Evolutionary conservation across 2,329 filamentous ascomycete genomes (phyloP).

Genomic region (Aaosphaeria arxii): DNA sequence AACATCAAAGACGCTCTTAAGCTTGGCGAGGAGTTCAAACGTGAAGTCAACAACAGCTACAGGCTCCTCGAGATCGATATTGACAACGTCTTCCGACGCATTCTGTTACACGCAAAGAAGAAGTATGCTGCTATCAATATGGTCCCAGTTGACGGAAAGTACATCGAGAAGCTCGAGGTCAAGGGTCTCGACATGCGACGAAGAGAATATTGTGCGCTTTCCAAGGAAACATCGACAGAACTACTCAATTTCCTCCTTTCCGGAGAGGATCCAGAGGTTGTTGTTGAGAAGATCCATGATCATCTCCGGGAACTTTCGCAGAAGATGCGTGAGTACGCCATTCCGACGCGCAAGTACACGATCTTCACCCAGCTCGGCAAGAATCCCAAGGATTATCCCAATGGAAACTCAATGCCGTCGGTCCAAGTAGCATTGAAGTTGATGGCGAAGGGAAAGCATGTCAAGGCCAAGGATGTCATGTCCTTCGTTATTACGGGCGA

Average conservation of each 20-base stretch:
- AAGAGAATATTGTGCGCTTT: conserved; percentile 92
- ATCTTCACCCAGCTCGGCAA: conserved; percentile 98
- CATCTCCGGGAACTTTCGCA: conserved; percentile 80
- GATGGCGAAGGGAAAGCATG: conserved; percentile 77
- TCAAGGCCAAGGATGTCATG: conserved; percentile 94
- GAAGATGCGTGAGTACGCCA: conserved; percentile 78
- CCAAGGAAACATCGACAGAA: conserved; percentile 86
- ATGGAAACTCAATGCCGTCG: conserved; percentile 91
- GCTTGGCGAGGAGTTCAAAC: conserved; percentile 93
- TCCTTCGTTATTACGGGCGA: conserved; percentile 85
- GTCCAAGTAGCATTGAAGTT: conserved; percentile 93
- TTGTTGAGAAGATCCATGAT: conserved; percentile 87
- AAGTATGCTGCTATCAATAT: conserved; percentile 98
- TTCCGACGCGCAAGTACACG: conserved; percentile 85
- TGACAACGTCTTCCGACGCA: conserved; percentile 91
- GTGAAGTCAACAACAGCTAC: conserved; percentile 90
- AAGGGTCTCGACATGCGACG: conserved; percentile 98
- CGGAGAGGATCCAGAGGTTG: conserved; percentile 84
- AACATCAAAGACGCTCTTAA: conserved; percentile 86
- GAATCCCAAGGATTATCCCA: conserved; percentile 87
- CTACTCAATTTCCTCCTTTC: conserved; percentile 94
- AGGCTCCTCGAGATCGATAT: conserved; percentile 94
- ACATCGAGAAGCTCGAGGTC: conserved; percentile 91
- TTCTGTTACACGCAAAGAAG: conserved; percentile 95
- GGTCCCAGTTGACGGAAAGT: conserved; percentile 84